These are phyloP conservation scores for Spizellomyces sp. DNA, from an alignment of 192 early-diverging fungal species.

Conservation along the genomic window DNA sequence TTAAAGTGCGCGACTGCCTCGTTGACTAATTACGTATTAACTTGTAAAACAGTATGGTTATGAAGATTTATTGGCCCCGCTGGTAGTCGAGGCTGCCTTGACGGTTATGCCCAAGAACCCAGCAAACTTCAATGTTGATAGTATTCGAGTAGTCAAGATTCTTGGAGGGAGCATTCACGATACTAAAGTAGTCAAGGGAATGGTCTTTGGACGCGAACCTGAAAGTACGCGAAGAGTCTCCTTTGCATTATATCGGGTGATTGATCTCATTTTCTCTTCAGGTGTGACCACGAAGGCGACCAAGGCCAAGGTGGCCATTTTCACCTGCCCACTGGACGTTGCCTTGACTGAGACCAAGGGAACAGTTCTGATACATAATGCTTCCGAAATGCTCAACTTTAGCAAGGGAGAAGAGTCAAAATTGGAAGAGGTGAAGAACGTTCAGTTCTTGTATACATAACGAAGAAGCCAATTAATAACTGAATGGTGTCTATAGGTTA, in stretches of 20 bases:
- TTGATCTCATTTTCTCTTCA: conserved; percentile 14
- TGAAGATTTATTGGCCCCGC: conserved; percentile 79
- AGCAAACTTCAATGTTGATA: conserved; percentile 91
- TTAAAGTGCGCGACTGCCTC: neutral
- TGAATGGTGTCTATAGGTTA: conserved; percentile 39
- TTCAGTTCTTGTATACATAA: neutral
- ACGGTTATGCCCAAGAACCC: conserved; percentile 90
- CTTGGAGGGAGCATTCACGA: conserved; percentile 90
- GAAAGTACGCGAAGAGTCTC: conserved; percentile 59
- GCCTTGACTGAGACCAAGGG: conserved; percentile 98
- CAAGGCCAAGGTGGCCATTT: conserved; percentile 93
- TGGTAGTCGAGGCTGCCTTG: conserved; percentile 83
- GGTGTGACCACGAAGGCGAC: conserved; percentile 67
- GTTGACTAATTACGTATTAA: conserved; percentile 5
- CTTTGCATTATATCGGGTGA: neutral
- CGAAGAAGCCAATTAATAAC: neutral
- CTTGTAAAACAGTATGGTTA: conserved; percentile 79
- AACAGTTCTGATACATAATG: conserved; percentile 95
- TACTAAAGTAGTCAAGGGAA: conserved; percentile 87
- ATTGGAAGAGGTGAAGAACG: conserved; percentile 65
- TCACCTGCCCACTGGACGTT: conserved; percentile 90
- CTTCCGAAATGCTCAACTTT: conserved; percentile 95
- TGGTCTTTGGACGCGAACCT: conserved; percentile 94
- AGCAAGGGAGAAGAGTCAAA: conserved; percentile 93
- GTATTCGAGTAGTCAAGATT: conserved; percentile 95